Percentiles rank a stretch among this genome's conserved stretches.
Evolutionary conservation across 225 moss, liverwort and hornwort species (phyloP).

Genomic region (Thuidium tamariscinum): DNA sequence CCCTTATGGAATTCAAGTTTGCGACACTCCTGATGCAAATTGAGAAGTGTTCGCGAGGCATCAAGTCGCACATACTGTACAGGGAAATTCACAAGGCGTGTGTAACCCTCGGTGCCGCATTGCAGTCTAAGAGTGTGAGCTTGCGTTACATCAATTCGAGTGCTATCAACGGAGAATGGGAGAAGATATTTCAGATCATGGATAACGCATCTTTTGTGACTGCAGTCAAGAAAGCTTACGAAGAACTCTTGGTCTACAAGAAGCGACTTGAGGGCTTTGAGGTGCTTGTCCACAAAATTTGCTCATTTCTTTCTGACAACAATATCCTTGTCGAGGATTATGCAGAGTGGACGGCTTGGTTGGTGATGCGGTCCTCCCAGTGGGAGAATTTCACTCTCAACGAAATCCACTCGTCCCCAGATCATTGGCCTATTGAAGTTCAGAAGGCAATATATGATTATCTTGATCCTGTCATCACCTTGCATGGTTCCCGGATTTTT

Average conservation of each 20-base stretch:
- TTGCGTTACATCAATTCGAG: constrained; percentile 14
- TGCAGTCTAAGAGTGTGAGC: constrained; percentile 12
- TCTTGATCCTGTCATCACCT: constrained; percentile 13
- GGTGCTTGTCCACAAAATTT: constrained; percentile 12
- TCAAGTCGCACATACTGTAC: constrained; percentile 9
- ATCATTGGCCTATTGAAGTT: constrained; percentile 34
- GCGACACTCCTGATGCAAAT: constrained; percentile 26
- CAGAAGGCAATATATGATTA: constrained; percentile 1
- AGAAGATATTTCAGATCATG: constrained; percentile 25
- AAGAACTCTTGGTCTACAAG: constrained; percentile 8
- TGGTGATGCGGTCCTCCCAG: constrained; percentile 11
- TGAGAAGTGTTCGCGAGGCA: constrained; percentile 20
- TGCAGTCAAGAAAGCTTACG: constrained; percentile 9
- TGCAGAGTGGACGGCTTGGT: constrained; percentile 15
- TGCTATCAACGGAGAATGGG: constrained; percentile 13
- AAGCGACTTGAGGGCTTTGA: constrained; percentile 12
- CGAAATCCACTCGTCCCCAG: constrained; percentile 10
- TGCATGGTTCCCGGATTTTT: constrained; percentile 18
- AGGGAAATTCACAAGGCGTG: constrained; percentile 1
- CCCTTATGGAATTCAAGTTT: constrained; percentile 19
- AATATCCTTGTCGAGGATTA: neutral
- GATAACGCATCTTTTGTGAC: constrained; percentile 11
- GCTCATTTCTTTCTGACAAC: constrained; percentile 2
- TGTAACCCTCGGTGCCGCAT: neutral
- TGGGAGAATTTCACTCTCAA: constrained; percentile 24